phyloP scores from a whole-genome alignment of 2,329 filamentous ascomycete genomes.

The Fusarium sp. region DNA sequence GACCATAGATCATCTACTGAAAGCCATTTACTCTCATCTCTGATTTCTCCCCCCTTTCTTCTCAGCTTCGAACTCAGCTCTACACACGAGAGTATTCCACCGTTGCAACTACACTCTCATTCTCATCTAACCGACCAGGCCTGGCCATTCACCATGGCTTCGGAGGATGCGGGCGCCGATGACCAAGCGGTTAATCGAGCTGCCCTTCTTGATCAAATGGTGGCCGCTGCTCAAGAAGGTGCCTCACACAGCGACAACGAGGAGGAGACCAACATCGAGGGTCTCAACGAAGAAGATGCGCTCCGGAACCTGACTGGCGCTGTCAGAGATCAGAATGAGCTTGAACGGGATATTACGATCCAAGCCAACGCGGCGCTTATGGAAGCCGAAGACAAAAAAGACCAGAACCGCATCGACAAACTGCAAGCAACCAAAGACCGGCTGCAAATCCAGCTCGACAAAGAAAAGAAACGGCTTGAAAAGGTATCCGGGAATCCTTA shows the following conservation, averaged over 20 bases:
- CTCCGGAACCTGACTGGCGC: constrained; percentile 76
- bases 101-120: neutral
- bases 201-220: constrained; percentile 49
- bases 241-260: constrained; percentile 27
- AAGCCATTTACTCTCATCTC: neutral
- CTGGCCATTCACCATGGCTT: constrained; percentile 44
- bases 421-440: constrained; percentile 69
- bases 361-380: constrained; percentile 73
- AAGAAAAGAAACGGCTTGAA: constrained; percentile 64
- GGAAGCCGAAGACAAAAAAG: constrained; percentile 75
- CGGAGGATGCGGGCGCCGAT: constrained; percentile 41
- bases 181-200: constrained; percentile 45
- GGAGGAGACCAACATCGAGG: constrained; percentile 38
- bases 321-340: constrained; percentile 88
- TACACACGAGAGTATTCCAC: neutral
- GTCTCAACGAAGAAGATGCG: constrained; percentile 71
- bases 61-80: neutral
- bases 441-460: constrained; percentile 76
- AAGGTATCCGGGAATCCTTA: constrained; percentile 62
- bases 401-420: constrained; percentile 74
- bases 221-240: constrained; percentile 51
- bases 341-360: constrained; percentile 86
- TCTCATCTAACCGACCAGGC: neutral
- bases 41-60: neutral
- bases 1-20: neutral